Evolutionary conservation across 2,329 filamentous ascomycete genomes (phyloP), one percentile per base, ranked within the genome.

Genomic region (Samsoniella hepiali): DNA sequence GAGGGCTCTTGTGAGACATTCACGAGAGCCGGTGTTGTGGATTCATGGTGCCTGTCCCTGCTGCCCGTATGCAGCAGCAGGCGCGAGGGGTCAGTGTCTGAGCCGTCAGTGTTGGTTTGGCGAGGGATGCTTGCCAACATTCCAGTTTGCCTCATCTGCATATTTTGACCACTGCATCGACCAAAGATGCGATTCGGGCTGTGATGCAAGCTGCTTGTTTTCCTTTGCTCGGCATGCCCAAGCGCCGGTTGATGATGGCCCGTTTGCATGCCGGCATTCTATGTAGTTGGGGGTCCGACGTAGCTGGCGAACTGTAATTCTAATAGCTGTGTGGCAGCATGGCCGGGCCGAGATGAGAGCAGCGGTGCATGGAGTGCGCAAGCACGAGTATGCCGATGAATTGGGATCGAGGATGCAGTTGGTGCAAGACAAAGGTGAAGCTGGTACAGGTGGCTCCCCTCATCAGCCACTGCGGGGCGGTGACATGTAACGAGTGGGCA

Each of bases 21-120:
- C 15, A 45, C 57, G 36, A 51, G 45, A 59, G 57, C 32, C 47
- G 45, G 13, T 13, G 45, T 22, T 42, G 32, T 34, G 27, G 32
- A 32, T 31, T 38, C 13, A n/a, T 2, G 6, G 32, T 27, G 49
- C 49, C n/a, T 29, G 49, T 53, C 10, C 17, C 27, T 57, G n/a
- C 36, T 27, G 17, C 22, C n/a, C 44, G 17, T 54, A 22, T 38
- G 47, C 49, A 29, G 22, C 34, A n/a, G 22, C 38, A 27, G 34
- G 17, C 44, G 38, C 38, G 58, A 38, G 38, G 44, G 40, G 27
- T 29, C n/a, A 15, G 15, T 51, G 49, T 54, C 58, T 45, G 27
- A 45, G 49, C n/a, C 1, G 29, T 27, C 36, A 38, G 58, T 61
- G 49, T 61, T 61, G 58, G 58, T 50, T 45, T 42, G 45, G 45